A percentile compares a stretch with the other conserved stretches of the same genome.
phyloP scores from a whole-genome alignment of 805 yeast genomes.

The Starmerella kuoi region DNA sequence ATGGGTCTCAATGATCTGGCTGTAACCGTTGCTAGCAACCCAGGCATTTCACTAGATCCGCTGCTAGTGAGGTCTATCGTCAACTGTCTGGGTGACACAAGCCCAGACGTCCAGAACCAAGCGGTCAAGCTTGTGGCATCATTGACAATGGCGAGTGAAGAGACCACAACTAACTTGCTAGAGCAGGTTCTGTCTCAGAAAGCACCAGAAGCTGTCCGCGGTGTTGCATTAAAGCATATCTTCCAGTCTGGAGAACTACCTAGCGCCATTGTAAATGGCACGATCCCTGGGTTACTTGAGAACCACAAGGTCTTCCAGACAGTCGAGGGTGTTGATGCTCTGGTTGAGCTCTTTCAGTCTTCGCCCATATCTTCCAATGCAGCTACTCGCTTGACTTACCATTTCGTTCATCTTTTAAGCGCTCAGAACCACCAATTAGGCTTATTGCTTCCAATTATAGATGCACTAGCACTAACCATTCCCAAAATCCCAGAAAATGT shows the following conservation, averaged over 20 bases:
- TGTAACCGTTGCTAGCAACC: constrained; percentile 25
- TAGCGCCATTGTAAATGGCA: constrained; percentile 21
- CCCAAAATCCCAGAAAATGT: neutral
- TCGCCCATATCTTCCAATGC: neutral
- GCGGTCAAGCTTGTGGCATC: constrained; percentile 50
- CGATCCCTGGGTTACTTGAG: neutral
- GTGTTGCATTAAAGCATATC: constrained; percentile 7
- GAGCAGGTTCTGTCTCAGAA: constrained; percentile 24
- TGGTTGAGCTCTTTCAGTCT: constrained; percentile 1
- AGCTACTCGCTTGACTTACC: neutral
- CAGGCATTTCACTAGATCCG: constrained; percentile 19
- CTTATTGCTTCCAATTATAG: neutral
- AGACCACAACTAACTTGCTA: constrained; percentile 22
- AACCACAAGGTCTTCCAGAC: constrained; percentile 1
- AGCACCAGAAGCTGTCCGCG: constrained; percentile 7
- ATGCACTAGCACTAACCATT: neutral
- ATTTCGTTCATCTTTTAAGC: neutral
- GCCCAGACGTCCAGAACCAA: constrained; percentile 62
- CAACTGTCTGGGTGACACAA: constrained; percentile 43
- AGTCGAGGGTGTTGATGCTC: constrained; percentile 7
- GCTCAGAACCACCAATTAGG: neutral
- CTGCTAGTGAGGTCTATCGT: constrained; percentile 34
- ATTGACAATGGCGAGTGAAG: constrained; percentile 16
- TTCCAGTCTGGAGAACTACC: constrained; percentile 4
- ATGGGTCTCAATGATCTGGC: constrained; percentile 63